A percentile compares a stretch with the other conserved stretches of the same genome.
These are phyloP conservation scores for Metschnikowia cubensis DNA, from an alignment of 805 yeast species.

Conservation along the genomic window DNA sequence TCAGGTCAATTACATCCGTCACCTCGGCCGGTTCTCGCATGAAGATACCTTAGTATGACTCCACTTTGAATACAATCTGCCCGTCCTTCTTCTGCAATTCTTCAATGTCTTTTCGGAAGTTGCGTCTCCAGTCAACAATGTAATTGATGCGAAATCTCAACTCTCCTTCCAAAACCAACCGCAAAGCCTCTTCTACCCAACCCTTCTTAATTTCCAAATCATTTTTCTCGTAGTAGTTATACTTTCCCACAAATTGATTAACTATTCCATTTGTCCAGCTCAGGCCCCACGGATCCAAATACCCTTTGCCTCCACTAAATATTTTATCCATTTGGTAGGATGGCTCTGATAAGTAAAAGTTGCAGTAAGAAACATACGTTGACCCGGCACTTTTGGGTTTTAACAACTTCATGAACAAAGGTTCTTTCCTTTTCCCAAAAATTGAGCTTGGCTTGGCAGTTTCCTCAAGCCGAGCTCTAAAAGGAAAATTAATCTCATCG, in stretches of 20 bases:
- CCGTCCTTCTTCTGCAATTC: conserved; percentile 28
- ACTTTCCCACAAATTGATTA: conserved; percentile 25
- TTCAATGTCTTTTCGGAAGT: conserved; percentile 26
- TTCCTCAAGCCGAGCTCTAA: conserved; percentile 15
- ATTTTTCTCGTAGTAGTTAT: conserved; percentile 34
- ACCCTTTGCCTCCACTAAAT: conserved; percentile 16
- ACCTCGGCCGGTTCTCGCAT: too few relatives aligned
- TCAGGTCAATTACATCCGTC: too few relatives aligned
- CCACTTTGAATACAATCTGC: conserved; percentile 34
- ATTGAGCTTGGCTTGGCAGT: conserved; percentile 15
- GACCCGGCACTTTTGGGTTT: conserved; percentile 36
- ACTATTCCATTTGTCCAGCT: conserved; percentile 33
- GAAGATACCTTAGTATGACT: conserved; percentile 25
- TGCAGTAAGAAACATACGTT: conserved; percentile 34
- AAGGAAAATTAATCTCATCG: conserved; percentile 30
- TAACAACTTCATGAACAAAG: conserved; percentile 31
- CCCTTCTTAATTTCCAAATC: conserved; percentile 23
- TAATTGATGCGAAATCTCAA: conserved; percentile 30
- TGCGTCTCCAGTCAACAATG: conserved; percentile 37
- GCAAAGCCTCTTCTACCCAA: conserved; percentile 36
- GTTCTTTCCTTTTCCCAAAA: conserved; percentile 27
- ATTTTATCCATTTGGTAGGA: conserved; percentile 32
- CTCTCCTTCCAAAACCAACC: conserved; percentile 23
- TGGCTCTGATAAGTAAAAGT: conserved; percentile 27
- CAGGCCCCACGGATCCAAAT: conserved; percentile 33